Base-by-base conservation (phyloP, 495 filamentous ascomycete genomes). In the Aspergillus funiculosus region DNA sequence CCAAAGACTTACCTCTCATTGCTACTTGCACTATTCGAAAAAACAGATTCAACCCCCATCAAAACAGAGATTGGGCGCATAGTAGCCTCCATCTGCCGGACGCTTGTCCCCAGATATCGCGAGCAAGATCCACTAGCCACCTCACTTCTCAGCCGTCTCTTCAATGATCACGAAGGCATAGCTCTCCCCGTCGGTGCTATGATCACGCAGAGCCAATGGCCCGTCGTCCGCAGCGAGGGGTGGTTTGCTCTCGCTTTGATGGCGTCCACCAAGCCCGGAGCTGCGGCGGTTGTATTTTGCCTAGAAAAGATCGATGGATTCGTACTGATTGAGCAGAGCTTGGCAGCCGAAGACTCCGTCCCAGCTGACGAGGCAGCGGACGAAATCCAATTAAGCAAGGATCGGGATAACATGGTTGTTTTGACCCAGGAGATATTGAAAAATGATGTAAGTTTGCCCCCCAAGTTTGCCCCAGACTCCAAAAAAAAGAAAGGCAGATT, bases 191-290 rank as follows among this genome's bases (percentile, higher is more conserved):
- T 92, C 3, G 63, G 72, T 44, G 73, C 71, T 36, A 81, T 90
- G 64, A 68, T 83, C 26, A 74, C 71, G 5, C 85, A 89, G 46
- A 69, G 68, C 2, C 81, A 82, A 53, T 89, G 82, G 69, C 81
- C 84, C 0, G 72, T 81, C 17, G 69, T 91, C 11, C 73, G 81
- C 6, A 80, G 80, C 47, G 86, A 92, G 58, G 80, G 79, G 0
- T 79, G 84, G 68, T 88, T 90, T 57, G 79, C 81, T 3, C 66
- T 90, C 11, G 86, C 85, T 2, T 64, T 90, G 21, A 84, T 91
- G 76, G 75, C 78, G 6, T 69, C 65, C 17, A 66, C 52, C 25
- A 50, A 57, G 9, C 62, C 72, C 8, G 82, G 83, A 3, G 72
- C 74, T 17, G 43, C 54, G 18, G 62, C 71, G n/a, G 77, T 81